Conservation (phyloP, 345 rosid genomes). For the Mangifera indica region DNA sequence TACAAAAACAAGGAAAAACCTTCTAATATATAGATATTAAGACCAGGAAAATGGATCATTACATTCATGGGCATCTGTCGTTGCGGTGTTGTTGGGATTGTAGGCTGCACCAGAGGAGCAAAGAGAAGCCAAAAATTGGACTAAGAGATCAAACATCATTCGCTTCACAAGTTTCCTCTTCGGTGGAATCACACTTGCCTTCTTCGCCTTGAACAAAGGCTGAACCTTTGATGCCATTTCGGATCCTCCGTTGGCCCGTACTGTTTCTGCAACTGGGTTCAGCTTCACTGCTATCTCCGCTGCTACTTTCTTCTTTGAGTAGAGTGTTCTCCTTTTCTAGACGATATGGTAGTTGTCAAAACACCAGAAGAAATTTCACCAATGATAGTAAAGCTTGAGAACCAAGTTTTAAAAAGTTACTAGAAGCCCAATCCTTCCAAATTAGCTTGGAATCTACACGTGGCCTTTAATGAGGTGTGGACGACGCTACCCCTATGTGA, state of each 20-base stretch:
- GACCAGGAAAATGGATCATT: not conserved
- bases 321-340: not conserved
- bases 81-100: not conserved
- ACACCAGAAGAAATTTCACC: too few species aligned
- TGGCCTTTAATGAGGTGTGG: too few species aligned
- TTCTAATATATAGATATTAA: too few species aligned
- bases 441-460: too few species aligned
- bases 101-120: not conserved
- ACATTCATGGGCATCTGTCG: not conserved
- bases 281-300: not conserved
- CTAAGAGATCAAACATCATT: not conserved
- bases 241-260: too few species aligned
- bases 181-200: not conserved
- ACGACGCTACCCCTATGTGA: too few species aligned
- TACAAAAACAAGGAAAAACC: not conserved
- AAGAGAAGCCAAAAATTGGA: not conserved
- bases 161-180: conserved; percentile 1
- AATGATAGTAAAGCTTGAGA: too few species aligned
- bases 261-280: not conserved
- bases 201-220: not conserved
- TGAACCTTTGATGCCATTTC: too few species aligned
- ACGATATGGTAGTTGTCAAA: too few species aligned
- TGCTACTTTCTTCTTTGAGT: not conserved
- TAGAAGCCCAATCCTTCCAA: too few species aligned
- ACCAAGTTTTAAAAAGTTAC: too few species aligned